Conservation (phyloP, 73 alveolate species). For the Paramecium biaurelia region DNA sequence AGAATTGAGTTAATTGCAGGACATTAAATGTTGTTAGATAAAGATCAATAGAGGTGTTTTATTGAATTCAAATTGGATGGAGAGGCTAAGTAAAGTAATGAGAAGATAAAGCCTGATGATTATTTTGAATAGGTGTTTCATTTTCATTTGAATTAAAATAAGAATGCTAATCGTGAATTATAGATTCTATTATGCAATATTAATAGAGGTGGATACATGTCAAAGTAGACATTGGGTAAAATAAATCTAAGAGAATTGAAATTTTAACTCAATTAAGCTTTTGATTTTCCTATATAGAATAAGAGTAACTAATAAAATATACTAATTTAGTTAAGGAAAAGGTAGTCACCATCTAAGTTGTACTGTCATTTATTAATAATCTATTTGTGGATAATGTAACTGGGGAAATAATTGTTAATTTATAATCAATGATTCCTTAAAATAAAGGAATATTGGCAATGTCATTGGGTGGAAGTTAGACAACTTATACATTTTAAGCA, state of each 20-base stretch:
- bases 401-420: background rate
- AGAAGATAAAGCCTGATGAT: background rate
- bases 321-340: background rate
- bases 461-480: background rate
- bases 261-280: background rate
- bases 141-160: background rate
- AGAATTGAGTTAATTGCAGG: background rate
- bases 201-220: background rate
- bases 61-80: background rate
- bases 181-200: background rate
- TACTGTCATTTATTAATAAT: background rate
- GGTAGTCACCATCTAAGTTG: background rate
- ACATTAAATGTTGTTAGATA: background rate
- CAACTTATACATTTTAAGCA: background rate
- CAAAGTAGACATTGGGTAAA: background rate
- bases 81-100: background rate
- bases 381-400: background rate
- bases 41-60: background rate
- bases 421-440: background rate
- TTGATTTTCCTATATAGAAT: background rate
- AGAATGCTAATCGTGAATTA: background rate
- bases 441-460: background rate
- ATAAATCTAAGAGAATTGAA: background rate
- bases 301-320: background rate
- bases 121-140: background rate